Conservation (phyloP, 176 grass and related monocot genomes). For the Chrysopogon serrulatus region DNA sequence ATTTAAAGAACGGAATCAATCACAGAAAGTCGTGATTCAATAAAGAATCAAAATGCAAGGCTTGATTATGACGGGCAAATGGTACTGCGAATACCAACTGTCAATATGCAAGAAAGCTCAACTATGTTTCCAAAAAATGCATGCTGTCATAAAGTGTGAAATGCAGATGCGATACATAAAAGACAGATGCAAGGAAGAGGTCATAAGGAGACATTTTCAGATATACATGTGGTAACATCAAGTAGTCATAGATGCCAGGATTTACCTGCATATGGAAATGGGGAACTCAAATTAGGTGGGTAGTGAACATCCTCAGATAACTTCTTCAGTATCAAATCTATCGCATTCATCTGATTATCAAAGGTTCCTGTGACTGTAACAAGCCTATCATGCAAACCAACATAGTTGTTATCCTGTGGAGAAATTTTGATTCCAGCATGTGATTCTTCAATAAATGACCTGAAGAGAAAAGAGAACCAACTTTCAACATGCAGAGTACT, state of each 20-base stretch:
- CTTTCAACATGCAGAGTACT: neutral
- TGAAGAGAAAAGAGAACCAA: slow-evolving; percentile 22
- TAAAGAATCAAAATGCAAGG: neutral
- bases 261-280: slow-evolving; percentile 89
- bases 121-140: neutral
- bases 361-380: slow-evolving; percentile 89
- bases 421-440: slow-evolving; percentile 97
- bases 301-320: slow-evolving; percentile 88
- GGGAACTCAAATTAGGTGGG: slow-evolving; percentile 77
- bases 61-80: neutral
- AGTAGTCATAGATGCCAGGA: slow-evolving; percentile 2
- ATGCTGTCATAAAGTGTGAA: neutral
- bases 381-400: slow-evolving; percentile 91
- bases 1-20: slow-evolving; percentile 6
- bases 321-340: slow-evolving; percentile 84
- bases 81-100: neutral
- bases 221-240: neutral
- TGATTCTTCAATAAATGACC: slow-evolving; percentile 92
- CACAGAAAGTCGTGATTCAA: neutral
- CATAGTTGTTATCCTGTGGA: slow-evolving; percentile 88
- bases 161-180: neutral
- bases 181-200: neutral
- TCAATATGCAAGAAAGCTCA: neutral
- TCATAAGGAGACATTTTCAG: neutral
- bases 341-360: slow-evolving; percentile 78